phyloP scores from a whole-genome alignment of 176 grass and related monocot genomes.

The Cocos nucifera region DNA sequence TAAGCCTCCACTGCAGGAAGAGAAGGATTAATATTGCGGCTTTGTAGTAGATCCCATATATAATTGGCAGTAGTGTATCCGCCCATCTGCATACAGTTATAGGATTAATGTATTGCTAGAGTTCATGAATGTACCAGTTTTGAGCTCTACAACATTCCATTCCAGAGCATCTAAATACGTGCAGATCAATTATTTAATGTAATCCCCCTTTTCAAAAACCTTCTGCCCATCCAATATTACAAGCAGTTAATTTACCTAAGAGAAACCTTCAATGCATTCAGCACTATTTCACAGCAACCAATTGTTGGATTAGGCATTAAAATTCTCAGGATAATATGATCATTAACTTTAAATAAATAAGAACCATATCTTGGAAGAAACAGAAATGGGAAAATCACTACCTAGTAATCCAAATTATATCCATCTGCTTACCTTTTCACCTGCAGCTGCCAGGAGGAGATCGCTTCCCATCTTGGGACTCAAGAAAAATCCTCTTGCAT shows the following conservation, averaged over 20 bases:
- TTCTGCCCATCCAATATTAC: too few species aligned
- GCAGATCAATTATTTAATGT: too few species aligned
- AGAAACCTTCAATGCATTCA: too few species aligned
- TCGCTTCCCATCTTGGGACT: conserved; percentile 75
- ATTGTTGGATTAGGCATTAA: too few species aligned
- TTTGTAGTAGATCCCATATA: conserved; percentile 85
- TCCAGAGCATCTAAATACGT: too few species aligned
- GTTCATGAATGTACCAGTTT: too few species aligned
- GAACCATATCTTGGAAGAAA: too few species aligned
- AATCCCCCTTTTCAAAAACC: too few species aligned
- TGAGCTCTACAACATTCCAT: too few species aligned
- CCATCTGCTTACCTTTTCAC: conserved; percentile 50
- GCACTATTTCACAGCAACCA: too few species aligned
- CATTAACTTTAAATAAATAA: neutral
- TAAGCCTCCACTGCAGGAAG: conserved; percentile 85
- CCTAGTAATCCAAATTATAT: neutral
- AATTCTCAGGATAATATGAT: neutral
- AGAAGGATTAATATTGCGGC: conserved; percentile 41
- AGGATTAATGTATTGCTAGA: neutral
- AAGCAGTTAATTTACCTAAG: too few species aligned
- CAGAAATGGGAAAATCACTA: too few species aligned
- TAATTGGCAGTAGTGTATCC: conserved; percentile 93
- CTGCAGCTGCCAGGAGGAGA: conserved; percentile 73
- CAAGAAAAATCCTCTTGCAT: conserved; percentile 70
- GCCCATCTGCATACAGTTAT: conserved; percentile 49